Evolutionary conservation across 2,329 filamentous ascomycete genomes (phyloP).

Genomic region (Daldinia sp.): DNA sequence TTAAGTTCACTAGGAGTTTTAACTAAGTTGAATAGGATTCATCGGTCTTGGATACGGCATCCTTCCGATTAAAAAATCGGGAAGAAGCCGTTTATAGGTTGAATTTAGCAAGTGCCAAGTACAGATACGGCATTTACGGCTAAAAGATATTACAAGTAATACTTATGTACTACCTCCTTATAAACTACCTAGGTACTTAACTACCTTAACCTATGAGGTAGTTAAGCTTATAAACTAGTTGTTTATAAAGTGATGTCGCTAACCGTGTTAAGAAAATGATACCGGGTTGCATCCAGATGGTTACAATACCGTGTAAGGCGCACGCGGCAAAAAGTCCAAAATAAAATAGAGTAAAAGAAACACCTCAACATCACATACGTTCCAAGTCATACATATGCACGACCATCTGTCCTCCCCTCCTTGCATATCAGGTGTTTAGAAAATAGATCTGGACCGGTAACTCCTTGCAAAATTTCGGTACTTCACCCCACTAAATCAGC

Average conservation of each 20-base stretch:
- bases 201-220: too few species aligned
- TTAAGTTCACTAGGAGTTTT: too few species aligned
- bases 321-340: too few species aligned
- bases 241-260: not conserved
- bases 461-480: not conserved
- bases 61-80: slow-evolving; percentile 3
- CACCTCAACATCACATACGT: not conserved
- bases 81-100: not conserved
- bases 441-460: slow-evolving; percentile 10
- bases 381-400: not conserved
- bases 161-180: too few species aligned
- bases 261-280: too few species aligned
- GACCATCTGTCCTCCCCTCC: not conserved
- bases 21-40: slow-evolving; percentile 7
- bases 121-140: not conserved
- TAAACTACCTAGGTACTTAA: too few species aligned
- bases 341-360: too few species aligned
- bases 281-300: too few species aligned
- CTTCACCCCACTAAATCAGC: not conserved
- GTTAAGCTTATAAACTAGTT: too few species aligned
- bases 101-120: not conserved
- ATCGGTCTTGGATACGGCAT: slow-evolving; percentile 18
- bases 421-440: not conserved
- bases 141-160: slow-evolving; percentile 1
- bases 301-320: not conserved